A percentile compares a stretch with the other conserved stretches of the same genome.
phyloP scores from a whole-genome alignment of 2,329 filamentous ascomycete genomes.

The Xylariaceae sp. region DNA sequence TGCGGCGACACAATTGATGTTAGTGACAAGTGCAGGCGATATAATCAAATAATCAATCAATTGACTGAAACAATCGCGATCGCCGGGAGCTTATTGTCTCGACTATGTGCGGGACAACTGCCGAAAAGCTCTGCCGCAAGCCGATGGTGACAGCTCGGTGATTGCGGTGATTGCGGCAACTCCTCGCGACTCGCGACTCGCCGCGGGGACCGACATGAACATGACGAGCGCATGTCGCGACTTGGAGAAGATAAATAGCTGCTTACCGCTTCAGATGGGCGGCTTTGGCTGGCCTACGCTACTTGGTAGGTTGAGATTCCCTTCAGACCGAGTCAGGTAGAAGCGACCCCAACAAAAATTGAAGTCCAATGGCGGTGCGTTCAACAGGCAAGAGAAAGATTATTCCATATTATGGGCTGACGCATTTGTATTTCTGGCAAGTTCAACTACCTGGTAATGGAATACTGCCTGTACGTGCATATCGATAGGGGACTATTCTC shows the following conservation, averaged over 20 bases:
- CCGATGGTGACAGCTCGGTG: not conserved
- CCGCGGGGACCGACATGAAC: no score
- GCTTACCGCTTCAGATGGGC: not conserved
- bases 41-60: not conserved
- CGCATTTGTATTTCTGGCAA: not conserved
- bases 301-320: not conserved
- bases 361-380: not conserved
- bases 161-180: no score
- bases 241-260: not conserved
- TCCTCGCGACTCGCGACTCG: no score
- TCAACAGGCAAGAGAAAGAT: not conserved
- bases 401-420: not conserved
- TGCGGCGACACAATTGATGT: not conserved
- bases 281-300: not conserved
- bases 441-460: not conserved
- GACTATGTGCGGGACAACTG: not conserved
- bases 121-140: not conserved
- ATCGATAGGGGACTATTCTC: conserved; percentile 7
- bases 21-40: not conserved
- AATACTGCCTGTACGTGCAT: not conserved
- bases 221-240: not conserved
- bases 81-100: not conserved
- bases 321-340: not conserved
- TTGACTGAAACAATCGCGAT: not conserved
- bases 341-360: not conserved